phyloP scores from a whole-genome alignment of 345 rosid genomes.

The Clarkia xantiana region DNA sequence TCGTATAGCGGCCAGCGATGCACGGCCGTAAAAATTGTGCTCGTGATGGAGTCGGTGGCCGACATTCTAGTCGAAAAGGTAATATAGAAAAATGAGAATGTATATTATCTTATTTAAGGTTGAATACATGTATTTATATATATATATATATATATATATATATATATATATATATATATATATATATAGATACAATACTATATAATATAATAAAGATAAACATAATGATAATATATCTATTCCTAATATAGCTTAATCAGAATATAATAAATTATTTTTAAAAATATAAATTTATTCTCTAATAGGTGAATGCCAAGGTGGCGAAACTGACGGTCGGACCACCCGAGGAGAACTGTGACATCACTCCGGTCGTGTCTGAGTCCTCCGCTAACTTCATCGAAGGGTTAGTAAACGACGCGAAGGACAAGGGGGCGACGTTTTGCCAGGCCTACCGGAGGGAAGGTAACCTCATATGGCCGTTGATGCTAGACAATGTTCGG shows the following conservation, averaged over 20 bases:
- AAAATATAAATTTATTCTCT: no score
- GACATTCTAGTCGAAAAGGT: constrained; percentile 59
- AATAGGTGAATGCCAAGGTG: constrained; percentile 73
- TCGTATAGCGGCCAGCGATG: constrained; percentile 99
- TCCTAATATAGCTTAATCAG: no score
- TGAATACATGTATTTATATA: no score
- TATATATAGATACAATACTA: no score
- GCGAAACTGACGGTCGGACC: constrained; percentile 70
- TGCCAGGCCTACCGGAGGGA: constrained; percentile 83
- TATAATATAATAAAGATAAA: no score
- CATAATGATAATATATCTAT: no score
- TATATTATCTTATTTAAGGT: no score
- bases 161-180: no score
- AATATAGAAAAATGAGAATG: no score
- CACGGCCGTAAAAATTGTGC: constrained; percentile 85
- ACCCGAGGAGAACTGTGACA: constrained; percentile 83
- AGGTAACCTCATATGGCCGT: constrained; percentile 95
- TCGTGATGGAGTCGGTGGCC: constrained; percentile 84
- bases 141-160: no score
- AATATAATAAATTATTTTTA: no score
- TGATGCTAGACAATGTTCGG: constrained; percentile 79
- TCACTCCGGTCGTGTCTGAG: constrained; percentile 86
- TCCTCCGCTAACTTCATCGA: constrained; percentile 94
- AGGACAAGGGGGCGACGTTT: constrained; percentile 89
- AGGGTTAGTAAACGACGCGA: constrained; percentile 87